A percentile compares a stretch with the other conserved stretches of the same genome.
phyloP scores from a whole-genome alignment of 108 stramenopile genomes.

The Poteriospumella lacustris region DNA sequence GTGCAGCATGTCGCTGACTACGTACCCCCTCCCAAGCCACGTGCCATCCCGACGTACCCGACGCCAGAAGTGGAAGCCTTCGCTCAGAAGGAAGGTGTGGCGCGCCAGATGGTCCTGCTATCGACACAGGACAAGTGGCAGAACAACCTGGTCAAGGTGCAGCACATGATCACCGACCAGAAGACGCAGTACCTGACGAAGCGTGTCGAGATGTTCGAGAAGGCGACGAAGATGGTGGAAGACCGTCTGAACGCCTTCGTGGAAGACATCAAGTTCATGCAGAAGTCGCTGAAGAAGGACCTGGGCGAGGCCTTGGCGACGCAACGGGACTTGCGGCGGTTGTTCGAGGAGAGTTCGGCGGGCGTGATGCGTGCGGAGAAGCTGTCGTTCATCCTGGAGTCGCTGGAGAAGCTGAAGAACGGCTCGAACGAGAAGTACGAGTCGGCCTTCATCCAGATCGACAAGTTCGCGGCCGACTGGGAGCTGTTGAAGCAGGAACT shows the following conservation, averaged over 20 bases:
- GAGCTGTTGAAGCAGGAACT: not conserved
- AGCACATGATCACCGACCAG: not conserved
- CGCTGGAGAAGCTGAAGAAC: not conserved
- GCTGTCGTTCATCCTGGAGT: constrained; percentile 11
- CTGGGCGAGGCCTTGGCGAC: not conserved
- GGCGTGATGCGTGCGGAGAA: not conserved
- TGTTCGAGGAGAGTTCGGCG: not conserved
- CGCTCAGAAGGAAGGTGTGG: not conserved
- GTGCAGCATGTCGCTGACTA: not conserved
- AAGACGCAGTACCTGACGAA: not conserved
- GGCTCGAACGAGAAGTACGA: not conserved
- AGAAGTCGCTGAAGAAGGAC: not conserved
- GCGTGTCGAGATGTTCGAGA: not conserved
- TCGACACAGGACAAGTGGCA: not conserved
- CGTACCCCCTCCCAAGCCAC: not conserved
- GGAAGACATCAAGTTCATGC: constrained; percentile 7
- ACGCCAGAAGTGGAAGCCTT: not conserved
- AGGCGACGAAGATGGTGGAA: not conserved
- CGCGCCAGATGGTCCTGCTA: not conserved
- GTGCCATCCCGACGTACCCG: not conserved
- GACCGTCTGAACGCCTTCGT: not conserved
- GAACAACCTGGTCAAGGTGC: not conserved
- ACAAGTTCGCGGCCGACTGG: constrained; percentile 1
- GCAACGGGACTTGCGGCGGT: not conserved
- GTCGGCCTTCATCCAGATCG: not conserved